Evolutionary conservation across 768 basidiomycete genomes (phyloP).

Genomic region (Psilocybe azurescens): DNA sequence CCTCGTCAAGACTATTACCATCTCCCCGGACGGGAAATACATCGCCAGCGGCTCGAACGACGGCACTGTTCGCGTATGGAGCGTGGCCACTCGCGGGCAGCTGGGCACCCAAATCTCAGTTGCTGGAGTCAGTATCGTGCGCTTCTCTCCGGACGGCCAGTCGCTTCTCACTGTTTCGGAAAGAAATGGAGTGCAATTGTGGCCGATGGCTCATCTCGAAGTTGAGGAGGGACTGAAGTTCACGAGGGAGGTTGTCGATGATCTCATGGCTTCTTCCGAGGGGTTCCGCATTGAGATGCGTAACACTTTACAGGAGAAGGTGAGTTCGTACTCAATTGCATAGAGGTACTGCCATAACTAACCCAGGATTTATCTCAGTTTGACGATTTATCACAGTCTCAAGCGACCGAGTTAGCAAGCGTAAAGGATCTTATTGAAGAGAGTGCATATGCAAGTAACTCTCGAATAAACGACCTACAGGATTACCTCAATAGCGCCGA

Average conservation of each 20-base stretch:
- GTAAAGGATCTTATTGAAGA: background rate
- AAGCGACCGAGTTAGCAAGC: background rate
- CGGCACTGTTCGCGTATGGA: conserved; percentile 14
- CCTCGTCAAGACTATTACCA: conserved; percentile 4
- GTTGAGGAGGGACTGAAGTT: conserved; percentile 15
- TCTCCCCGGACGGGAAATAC: conserved; percentile 17
- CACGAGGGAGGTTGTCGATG: background rate
- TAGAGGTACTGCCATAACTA: background rate
- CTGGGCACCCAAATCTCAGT: conserved; percentile 6
- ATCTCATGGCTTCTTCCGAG: conserved; percentile 1
- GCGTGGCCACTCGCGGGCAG: conserved; percentile 8
- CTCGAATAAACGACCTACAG: background rate
- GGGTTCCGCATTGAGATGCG: background rate
- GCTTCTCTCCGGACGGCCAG: conserved; percentile 12
- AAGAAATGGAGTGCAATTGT: background rate
- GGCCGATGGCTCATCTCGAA: conserved; percentile 13
- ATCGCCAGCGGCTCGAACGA: conserved; percentile 15
- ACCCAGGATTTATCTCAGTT: background rate
- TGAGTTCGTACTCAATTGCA: background rate
- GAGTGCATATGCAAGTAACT: background rate
- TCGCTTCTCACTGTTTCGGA: conserved; percentile 5
- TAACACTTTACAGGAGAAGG: background rate
- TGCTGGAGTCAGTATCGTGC: background rate
- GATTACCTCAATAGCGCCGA: background rate
- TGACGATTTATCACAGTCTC: background rate